Base-by-base conservation (phyloP, 495 filamentous ascomycete genomes). In the Viridothelium virens region DNA sequence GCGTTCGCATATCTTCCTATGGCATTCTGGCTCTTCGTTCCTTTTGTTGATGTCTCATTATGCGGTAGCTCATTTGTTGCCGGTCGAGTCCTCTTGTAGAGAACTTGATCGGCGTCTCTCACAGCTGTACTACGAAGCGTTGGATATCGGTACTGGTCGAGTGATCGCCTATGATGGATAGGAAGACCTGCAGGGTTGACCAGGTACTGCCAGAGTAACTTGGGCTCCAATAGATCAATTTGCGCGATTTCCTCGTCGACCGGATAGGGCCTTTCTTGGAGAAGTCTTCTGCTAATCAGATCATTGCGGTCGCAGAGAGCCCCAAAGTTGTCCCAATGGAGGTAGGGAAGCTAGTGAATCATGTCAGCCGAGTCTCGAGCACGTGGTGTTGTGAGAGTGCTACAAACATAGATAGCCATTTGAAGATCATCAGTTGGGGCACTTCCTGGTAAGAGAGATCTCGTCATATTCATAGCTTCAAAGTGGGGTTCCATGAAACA, bases 121-220 rank as follows among this genome's bases (percentile, higher is more conserved):
- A 36, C 53, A 0, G 53, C 53, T 3, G 53, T 59, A 14, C 53
- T 59, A 34, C 53, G 53, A 3, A 59, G 53, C 6, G 53, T 36
- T 34, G 53, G 53, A 36, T 59, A 59, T 59, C 53, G 33, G 14
- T 59, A 59, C 31, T 59, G 53, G 31, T 59, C 53, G 6, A 59
- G 53, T 34, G 53, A 59, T 59, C 53, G n/a, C 25, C 53, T 11
- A 36, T 59, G 53, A 59, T 59, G 53, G 25, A 59, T 59, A 33
- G n/a, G 53, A 34, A 59, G 53, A 14, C 53, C 53, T 14, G 53
- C 18, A 18, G 53, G 36, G 31, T 59, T 59, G 25, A 59, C 11
- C 31, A 59, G 18, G 14, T 59, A 59, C 31, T 59, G 53, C 53
- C 53, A 59, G 18, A 59, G 53, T 59, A 59, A 14, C 14, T 59